phyloP scores from a whole-genome alignment of 306 rosid species.

The Castanea mollissima region DNA sequence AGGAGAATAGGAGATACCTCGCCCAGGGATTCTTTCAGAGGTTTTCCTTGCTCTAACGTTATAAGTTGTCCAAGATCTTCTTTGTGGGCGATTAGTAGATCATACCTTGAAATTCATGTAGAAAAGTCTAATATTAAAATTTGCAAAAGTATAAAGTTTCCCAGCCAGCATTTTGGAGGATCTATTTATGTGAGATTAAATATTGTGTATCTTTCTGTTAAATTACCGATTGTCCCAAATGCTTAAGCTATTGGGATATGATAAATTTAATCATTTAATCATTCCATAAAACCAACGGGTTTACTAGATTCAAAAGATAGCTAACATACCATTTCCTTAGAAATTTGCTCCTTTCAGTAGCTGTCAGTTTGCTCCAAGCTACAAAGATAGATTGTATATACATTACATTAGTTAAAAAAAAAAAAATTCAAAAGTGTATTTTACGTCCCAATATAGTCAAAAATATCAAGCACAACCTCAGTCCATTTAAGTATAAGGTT shows the following conservation, averaged over 20 bases:
- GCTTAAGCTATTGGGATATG: too few species aligned
- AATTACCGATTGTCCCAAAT: too few species aligned
- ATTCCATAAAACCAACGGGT: conserved; percentile 5
- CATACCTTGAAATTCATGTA: conserved; percentile 58
- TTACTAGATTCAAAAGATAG: conserved; percentile 21
- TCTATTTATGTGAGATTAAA: conserved; percentile 4
- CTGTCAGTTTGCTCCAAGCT: conserved; percentile 97
- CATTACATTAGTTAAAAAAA: background rate
- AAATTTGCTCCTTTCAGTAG: conserved; percentile 76
- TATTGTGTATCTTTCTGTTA: background rate
- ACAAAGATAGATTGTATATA: conserved; percentile 22
- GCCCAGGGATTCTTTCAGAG: conserved; percentile 81
- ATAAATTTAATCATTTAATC: too few species aligned
- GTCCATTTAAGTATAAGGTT: background rate
- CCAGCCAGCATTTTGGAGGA: conserved; percentile 5
- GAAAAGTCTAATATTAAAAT: conserved; percentile 13
- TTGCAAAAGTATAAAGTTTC: conserved; percentile 9
- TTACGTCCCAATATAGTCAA: background rate
- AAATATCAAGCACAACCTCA: background rate
- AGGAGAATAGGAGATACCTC: conserved; percentile 55
- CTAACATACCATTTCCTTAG: conserved; percentile 77
- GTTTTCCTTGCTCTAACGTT: conserved; percentile 98
- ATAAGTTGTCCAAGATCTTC: conserved; percentile 89
- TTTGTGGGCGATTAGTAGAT: conserved; percentile 66
- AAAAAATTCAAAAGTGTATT: background rate